A percentile compares a stretch with the other conserved stretches of the same genome.
These are phyloP conservation scores for Acacia crassicarpa DNA, from an alignment of 306 rosid genomes.

Conservation along the genomic window DNA sequence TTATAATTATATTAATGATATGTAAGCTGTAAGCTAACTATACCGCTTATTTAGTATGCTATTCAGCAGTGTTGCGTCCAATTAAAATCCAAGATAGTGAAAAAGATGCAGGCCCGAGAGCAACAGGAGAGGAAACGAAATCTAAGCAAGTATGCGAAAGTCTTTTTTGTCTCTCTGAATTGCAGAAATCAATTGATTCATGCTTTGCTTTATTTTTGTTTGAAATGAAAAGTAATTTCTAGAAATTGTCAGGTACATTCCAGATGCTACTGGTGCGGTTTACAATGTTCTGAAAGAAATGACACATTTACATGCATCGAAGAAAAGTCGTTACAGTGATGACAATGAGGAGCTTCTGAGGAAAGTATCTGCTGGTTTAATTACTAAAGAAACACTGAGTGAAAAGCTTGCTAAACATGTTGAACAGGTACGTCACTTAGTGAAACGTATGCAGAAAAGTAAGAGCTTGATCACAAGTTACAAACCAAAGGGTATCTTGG, in stretches of 20 bases:
- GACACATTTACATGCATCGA: constrained; percentile 55
- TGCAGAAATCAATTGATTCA: constrained; percentile 18
- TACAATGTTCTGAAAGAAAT: constrained; percentile 66
- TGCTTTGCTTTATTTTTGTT: constrained; percentile 15
- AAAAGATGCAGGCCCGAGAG: constrained; percentile 94
- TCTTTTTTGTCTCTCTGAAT: constrained; percentile 22
- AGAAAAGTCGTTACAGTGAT: constrained; percentile 58
- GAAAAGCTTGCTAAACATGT: constrained; percentile 91
- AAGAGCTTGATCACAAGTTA: neutral
- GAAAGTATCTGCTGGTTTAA: constrained; percentile 55
- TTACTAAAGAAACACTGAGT: constrained; percentile 71
- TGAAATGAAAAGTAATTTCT: constrained; percentile 25
- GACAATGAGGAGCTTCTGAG: constrained; percentile 60
- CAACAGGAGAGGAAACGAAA: constrained; percentile 97
- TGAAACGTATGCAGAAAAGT: constrained; percentile 10
- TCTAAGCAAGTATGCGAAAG: constrained; percentile 61
- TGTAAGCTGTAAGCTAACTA: constrained; percentile 32
- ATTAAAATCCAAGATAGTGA: constrained; percentile 87
- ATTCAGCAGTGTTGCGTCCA: constrained; percentile 94
- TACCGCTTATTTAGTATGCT: constrained; percentile 64
- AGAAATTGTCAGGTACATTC: constrained; percentile 68
- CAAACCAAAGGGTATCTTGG: constrained; percentile 16
- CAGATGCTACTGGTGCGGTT: constrained; percentile 70
- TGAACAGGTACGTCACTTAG: constrained; percentile 64
- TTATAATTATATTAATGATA: constrained; percentile 12